A percentile compares a stretch with the other conserved stretches of the same genome.
Evolutionary conservation across 2,329 filamentous ascomycete species (phyloP).

Genomic region (Arthrobotrys sinensis): DNA sequence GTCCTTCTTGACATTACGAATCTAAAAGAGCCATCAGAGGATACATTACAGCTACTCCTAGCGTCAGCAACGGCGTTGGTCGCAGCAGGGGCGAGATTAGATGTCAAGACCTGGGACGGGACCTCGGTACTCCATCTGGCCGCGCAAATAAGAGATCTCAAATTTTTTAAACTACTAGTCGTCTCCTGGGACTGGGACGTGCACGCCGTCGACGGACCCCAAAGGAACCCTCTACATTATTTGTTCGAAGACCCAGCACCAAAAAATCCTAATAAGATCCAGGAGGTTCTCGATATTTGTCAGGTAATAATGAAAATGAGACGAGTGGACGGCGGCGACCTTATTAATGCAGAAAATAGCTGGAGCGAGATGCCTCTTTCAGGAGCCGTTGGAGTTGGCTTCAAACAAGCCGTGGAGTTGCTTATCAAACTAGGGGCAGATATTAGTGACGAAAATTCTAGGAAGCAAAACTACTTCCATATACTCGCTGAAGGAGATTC

Average conservation of each 20-base stretch:
- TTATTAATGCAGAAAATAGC: conserved; percentile 23
- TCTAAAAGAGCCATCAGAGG: no score
- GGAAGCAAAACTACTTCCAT: no score
- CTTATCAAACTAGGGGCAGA: conserved; percentile 31
- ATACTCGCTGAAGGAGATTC: no score
- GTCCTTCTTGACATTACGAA: no score
- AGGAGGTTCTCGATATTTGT: conserved; percentile 32
- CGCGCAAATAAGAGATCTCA: conserved; percentile 29
- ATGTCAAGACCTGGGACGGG: neutral
- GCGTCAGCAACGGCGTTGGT: neutral
- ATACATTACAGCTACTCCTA: no score
- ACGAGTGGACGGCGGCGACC: neutral
- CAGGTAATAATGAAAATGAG: conserved; percentile 45
- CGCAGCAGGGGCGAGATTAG: conserved; percentile 20
- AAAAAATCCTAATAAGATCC: neutral
- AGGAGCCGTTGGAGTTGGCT: conserved; percentile 10
- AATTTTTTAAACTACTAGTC: conserved; percentile 43
- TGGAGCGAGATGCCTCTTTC: conserved; percentile 24
- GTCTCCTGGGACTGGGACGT: conserved; percentile 45
- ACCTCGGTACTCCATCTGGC: conserved; percentile 13
- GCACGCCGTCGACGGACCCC: neutral
- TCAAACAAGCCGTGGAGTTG: conserved; percentile 21
- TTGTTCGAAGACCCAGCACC: conserved; percentile 12
- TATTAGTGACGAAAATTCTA: conserved; percentile 14
- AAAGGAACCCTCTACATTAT: conserved; percentile 24